Percentiles rank a stretch among this genome's conserved stretches.
These are phyloP conservation scores for Rhodotorula sp. DNA, from an alignment of 1,284 basidiomycete genomes.

Conservation along the genomic window DNA sequence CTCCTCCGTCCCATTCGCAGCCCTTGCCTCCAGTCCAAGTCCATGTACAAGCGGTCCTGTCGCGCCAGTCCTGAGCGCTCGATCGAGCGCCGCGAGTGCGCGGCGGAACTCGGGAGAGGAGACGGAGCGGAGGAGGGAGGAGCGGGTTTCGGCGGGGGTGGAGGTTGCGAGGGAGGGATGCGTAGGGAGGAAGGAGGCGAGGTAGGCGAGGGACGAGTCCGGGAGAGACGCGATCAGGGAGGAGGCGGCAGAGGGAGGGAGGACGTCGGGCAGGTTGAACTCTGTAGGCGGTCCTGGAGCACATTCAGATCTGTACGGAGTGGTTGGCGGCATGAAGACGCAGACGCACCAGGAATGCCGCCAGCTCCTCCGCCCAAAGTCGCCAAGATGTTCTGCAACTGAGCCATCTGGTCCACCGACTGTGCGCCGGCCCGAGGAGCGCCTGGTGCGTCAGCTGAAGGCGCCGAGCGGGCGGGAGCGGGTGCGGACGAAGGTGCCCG, in stretches of 20 bases:
- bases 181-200: constrained; percentile 38
- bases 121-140: constrained; percentile 33
- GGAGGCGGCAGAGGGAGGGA: constrained; percentile 30
- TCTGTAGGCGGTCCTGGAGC: too few species aligned
- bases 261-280: constrained; percentile 41
- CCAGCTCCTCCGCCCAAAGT: not conserved
- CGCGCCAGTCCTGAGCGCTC: constrained; percentile 44
- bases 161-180: constrained; percentile 31
- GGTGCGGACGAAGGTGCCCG: not conserved
- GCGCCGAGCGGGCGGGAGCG: not conserved
- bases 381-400: constrained; percentile 30
- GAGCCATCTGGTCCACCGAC: constrained; percentile 23
- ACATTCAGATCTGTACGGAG: too few species aligned
- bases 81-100: constrained; percentile 31
- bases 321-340: not conserved
- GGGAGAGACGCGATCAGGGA: constrained; percentile 37
- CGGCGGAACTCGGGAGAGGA: constrained; percentile 37
- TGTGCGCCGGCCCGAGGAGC: not conserved
- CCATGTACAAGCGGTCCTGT: constrained; percentile 40
- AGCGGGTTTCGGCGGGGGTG: constrained; percentile 17
- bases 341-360: constrained; percentile 9
- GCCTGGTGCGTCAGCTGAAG: not conserved
- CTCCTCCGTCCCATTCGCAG: constrained; percentile 38
- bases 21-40: constrained; percentile 35
- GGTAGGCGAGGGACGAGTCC: constrained; percentile 26